Evolutionary conservation across 2,329 filamentous ascomycete genomes (phyloP), one percentile per base, ranked within the genome.

Genomic region (Penicillium sp.): DNA sequence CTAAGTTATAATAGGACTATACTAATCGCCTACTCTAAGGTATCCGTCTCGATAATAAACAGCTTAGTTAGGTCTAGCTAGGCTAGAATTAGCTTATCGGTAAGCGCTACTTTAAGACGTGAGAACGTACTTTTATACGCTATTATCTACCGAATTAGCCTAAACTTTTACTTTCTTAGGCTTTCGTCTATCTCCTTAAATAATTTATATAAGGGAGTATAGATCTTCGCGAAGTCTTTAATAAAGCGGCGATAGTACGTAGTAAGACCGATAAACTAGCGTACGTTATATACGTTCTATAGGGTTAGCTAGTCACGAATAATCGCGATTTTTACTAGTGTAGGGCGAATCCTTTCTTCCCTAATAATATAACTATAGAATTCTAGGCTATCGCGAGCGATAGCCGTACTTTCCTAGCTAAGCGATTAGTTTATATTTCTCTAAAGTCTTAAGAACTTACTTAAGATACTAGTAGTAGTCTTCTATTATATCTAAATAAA

Each of bases 101-200:
- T 20, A 20, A 20, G 20, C 20, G 20, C 20, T 20, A 20, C 20
- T 20, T 20, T 20, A 20, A 20, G 20, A 2, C 20, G 20, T 20
- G 2, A 20, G 20, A 20, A n/a, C n/a, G n/a, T n/a, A n/a, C n/a
- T n/a, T n/a, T n/a, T n/a, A n/a, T n/a, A n/a, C n/a, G n/a, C n/a
- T n/a, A n/a, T n/a, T n/a, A n/a, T n/a, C n/a, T n/a, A n/a, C n/a
- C n/a, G n/a, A n/a, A n/a, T n/a, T n/a, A n/a, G n/a, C n/a, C n/a
- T n/a, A n/a, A n/a, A n/a, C n/a, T n/a, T n/a, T n/a, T n/a, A n/a
- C n/a, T n/a, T n/a, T n/a, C n/a, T n/a, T n/a, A n/a, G n/a, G n/a
- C n/a, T n/a, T n/a, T n/a, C n/a, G 17, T 60, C 22, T 12, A 28
- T 55, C n/a, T 59, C 41, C n/a, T 60, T 56, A 14, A 60, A 11